Base-by-base conservation (phyloP, 1,139 yeast species). In the Kodamaea sp. region DNA sequence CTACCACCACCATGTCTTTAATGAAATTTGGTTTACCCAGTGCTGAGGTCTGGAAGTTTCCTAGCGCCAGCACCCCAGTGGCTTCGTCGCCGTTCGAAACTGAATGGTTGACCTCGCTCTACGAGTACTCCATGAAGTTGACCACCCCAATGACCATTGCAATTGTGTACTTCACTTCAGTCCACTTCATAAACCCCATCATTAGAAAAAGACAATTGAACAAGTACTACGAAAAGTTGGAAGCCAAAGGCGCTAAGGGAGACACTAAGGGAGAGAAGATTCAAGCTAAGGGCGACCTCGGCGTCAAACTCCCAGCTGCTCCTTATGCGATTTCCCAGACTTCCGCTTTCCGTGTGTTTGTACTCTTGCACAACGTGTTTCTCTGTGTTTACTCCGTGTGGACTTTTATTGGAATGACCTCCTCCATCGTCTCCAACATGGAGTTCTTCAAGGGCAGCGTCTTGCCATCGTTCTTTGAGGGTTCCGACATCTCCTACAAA, bases 391-490 rank as follows among this genome's bases (percentile, higher is more conserved):
- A 82, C 61, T 80, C 88, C 4, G 74, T 76, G 21, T 82, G 88
- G 88, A 81, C 89, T 5, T 81, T 81, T 47, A 35, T 78, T 12
- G 87, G 88, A n/a, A 80, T 82, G 80, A 57, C 75, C 19, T 50
- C 66, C 10, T 67, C 83, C 16, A 75, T 81, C 47, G 55, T 64
- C 37, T 50, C 50, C 39, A 66, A 66, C 40, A 64, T 60, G 55
- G 52, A 55, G 43, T 37, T 57, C 42, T 50, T 64, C 57, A 48
- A 47, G 32, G 35, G 38, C 11, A 44, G 47, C 19, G 42, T 62
- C 18, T 40, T 57, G 13, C 64, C 67, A 2, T 14, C 35, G 10
- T 37, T 35, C 31, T 33, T 36, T 21, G 15, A 28, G 37, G 38
- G 25, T 15, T 20, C 34, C 29, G 45, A 48, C 22, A 51, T 58